Base-by-base conservation (phyloP, 1,139 yeast species). In the Geotrichum reessii region DNA sequence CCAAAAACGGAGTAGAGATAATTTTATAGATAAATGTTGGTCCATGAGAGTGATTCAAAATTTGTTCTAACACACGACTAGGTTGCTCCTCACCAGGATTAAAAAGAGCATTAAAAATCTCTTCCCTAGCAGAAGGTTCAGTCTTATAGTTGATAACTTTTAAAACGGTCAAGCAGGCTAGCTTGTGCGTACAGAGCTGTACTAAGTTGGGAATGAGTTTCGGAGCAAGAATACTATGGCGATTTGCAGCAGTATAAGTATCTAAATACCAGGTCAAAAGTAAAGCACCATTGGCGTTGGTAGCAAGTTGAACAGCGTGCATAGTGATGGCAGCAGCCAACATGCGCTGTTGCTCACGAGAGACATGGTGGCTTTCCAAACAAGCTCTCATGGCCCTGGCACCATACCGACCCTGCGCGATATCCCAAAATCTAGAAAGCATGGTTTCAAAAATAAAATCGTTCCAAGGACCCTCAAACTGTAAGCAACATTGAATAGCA, bases 361-460 rank as follows among this genome's bases (percentile, higher is more conserved):
- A 78, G 9, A 84, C 78, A 61, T 81, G 80, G 54, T 81, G 82
- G 50, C 93, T 85, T 73, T 93, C 99, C 57, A 93, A 77, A 65
- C 96, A 90, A 0, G 99, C 96, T 64, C 99, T 78, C 65, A 92
- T 86, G 40, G 98, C 96, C 66, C 99, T 81, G 0, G 98, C 93
- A 52, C 99, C 99, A 72, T 89, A 93, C 67, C 99, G 80, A 58
- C 95, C 95, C 66, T 83, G 89, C 58, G 95, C 86, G 64, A 93
- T 86, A 59, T 84, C 86, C 79, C 90, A 78, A 68, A 93, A 91
- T 65, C 87, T 84, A 54, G 88, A 83, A 62, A 90, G 74, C 69
- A 92, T 84, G 17, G 90, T 82, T 72, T 93, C 97, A 71, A 90
- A 87, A 50, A 93, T 87, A 70, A 92, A 93, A 69, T 88, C 92